phyloP scores from a whole-genome alignment of 495 filamentous ascomycete genomes.

The Xylaria cubensis region DNA sequence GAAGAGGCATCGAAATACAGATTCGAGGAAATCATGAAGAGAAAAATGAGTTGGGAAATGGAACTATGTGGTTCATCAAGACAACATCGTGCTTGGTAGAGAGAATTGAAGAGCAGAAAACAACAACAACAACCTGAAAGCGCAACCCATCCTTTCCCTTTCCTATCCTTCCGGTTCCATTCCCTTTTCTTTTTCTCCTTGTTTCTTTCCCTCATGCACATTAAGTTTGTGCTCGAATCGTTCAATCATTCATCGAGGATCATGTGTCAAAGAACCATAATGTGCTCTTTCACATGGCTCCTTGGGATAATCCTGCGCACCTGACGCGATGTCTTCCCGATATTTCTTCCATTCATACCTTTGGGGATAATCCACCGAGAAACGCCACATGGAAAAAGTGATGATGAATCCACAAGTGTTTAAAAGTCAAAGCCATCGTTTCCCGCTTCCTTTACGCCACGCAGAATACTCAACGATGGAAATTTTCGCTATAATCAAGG shows the following conservation, averaged over 20 bases:
- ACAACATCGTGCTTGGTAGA: constrained; percentile 3
- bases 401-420: constrained; percentile 21
- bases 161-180: constrained; percentile 26
- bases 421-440: constrained; percentile 21
- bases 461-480: constrained; percentile 21
- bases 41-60: constrained; percentile 5
- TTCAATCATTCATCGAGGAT: constrained; percentile 27
- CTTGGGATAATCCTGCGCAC: background rate
- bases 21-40: background rate
- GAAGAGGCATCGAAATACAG: constrained; percentile 15
- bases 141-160: constrained; percentile 11
- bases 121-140: constrained; percentile 18
- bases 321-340: background rate
- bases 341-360: constrained; percentile 12
- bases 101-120: constrained; percentile 29
- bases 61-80: background rate
- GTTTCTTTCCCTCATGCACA: constrained; percentile 13
- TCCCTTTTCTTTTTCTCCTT: constrained; percentile 21
- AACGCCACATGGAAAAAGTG: constrained; percentile 25
- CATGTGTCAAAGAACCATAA: constrained; percentile 21
- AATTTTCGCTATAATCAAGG: constrained; percentile 7
- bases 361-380: constrained; percentile 19
- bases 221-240: constrained; percentile 15
- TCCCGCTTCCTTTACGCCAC: constrained; percentile 28
- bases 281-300: background rate